Base-by-base conservation (phyloP, 495 filamentous ascomycete species). In the Talaromyces ruber region DNA sequence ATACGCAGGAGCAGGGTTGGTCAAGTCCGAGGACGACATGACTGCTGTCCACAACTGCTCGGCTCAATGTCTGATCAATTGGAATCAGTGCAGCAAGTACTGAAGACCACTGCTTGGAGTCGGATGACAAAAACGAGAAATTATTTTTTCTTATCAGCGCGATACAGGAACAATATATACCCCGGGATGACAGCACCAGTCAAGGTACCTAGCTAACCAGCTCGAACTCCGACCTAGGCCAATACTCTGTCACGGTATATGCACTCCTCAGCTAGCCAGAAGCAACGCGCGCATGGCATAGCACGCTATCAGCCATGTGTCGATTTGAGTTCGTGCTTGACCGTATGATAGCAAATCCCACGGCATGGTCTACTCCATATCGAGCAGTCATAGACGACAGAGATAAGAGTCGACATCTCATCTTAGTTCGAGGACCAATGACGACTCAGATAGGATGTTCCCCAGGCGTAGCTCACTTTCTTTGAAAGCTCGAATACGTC, bases 11-110 rank as follows among this genome's bases (percentile, higher is more conserved):
- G 9, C 54, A 43, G 53, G 30, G 26, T 59, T 63, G 11, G 61
- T 63, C 39, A 63, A 63, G 29, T 63, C 61, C 18, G 55, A 62
- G 9, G 55, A 21, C 28, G 28, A 58, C 56, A 58, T 58, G 21
- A 7, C 8, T 21, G n/a, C 30, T 28, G 29, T 4, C 4, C 2
- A 14, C 34, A 39, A 39, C 34, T 39, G 34, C 30, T 32, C 32
- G 6, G 16, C 5, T n/a, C 12, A 54, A 18, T 26, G 8, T n/a
- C 12, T 2, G 22, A 28, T 45, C 39, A 21, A 21, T 47, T 39
- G 34, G 16, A 39, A 39, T 14, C 34, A 39, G 9, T 16, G 34
- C 34, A 47, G 43, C 8, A n/a, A 47, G n/a, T 54, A 18, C 2
- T 16, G 2, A 26, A 12, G n/a, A 37, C 28, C 9, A 30, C 22